Percentiles rank a stretch among this genome's conserved stretches.
phyloP scores from a whole-genome alignment of 805 yeast genomes.

The Zygosaccharomyces gambellarensis region DNA sequence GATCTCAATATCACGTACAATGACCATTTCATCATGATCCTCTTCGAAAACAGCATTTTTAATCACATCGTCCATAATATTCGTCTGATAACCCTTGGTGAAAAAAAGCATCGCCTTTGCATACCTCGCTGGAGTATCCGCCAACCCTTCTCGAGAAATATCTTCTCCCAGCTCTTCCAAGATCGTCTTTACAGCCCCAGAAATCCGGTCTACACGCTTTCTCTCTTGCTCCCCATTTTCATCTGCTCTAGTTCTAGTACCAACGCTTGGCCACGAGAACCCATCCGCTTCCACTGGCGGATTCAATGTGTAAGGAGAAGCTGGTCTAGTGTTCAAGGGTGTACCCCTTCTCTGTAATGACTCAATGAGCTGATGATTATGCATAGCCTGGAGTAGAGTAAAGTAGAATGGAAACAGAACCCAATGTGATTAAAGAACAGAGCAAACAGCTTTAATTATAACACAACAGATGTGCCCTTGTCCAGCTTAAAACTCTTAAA shows the following conservation, averaged over 20 bases:
- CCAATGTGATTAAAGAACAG: no score
- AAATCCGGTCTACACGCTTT: conserved; percentile 69
- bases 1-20: conserved; percentile 89
- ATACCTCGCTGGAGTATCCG: conserved; percentile 93
- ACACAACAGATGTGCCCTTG: neutral
- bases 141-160: conserved; percentile 75
- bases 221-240: conserved; percentile 60
- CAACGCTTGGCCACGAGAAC: conserved; percentile 87
- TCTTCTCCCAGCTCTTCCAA: conserved; percentile 89
- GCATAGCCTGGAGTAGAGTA: neutral
- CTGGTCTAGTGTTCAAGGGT: conserved; percentile 70
- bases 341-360: conserved; percentile 36
- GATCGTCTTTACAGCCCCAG: conserved; percentile 71
- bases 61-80: conserved; percentile 76
- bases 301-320: conserved; percentile 73
- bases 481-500: neutral
- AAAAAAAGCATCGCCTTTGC: conserved; percentile 94
- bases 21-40: conserved; percentile 98
- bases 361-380: conserved; percentile 12
- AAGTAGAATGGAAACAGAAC: no score
- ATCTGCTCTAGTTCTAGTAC: conserved; percentile 74
- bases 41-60: conserved; percentile 96
- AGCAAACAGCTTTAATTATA: neutral
- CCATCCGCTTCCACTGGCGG: conserved; percentile 91
- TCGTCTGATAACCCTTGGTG: conserved; percentile 95